Percentiles rank a stretch among this genome's conserved stretches.
These are phyloP conservation scores for Neofusicoccum ribis DNA, from an alignment of 2,329 filamentous ascomycete species.

Conservation along the genomic window DNA sequence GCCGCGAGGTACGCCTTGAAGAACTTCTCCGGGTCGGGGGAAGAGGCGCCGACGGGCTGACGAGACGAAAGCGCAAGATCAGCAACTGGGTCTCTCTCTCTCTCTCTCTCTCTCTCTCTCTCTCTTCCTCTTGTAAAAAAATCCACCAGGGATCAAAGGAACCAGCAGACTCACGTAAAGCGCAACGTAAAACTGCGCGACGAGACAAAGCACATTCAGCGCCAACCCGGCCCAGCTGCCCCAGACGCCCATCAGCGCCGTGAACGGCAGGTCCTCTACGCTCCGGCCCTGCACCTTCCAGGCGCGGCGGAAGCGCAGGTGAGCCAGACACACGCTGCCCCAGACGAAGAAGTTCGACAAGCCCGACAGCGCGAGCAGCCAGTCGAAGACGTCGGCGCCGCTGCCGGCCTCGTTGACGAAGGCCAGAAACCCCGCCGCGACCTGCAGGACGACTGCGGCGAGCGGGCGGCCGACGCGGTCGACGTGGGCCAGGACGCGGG, in stretches of 20 bases:
- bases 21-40: too few relatives aligned
- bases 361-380: constrained; percentile 75
- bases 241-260: constrained; percentile 39
- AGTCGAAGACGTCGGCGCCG: constrained; percentile 56
- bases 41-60: too few relatives aligned
- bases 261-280: constrained; percentile 45
- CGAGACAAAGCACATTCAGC: constrained; percentile 42
- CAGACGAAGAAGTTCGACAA: constrained; percentile 77
- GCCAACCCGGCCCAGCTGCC: constrained; percentile 42
- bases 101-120: too few relatives aligned
- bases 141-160: too few relatives aligned
- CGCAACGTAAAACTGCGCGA: constrained; percentile 36
- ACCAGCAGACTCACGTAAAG: background rate
- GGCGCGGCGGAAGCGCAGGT: constrained; percentile 79
- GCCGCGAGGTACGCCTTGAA: too few relatives aligned
- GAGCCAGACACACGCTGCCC: constrained; percentile 80
- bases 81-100: too few relatives aligned
- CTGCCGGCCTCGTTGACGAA: too few relatives aligned
- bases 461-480: constrained; percentile 74
- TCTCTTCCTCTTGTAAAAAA: too few relatives aligned
- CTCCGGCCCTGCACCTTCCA: constrained; percentile 30
- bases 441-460: constrained; percentile 45
- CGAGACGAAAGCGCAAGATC: too few relatives aligned
- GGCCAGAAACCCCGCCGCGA: too few relatives aligned
- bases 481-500: constrained; percentile 60